phyloP scores from a whole-genome alignment of 257 asterid species.

The Mitragyna speciosa region DNA sequence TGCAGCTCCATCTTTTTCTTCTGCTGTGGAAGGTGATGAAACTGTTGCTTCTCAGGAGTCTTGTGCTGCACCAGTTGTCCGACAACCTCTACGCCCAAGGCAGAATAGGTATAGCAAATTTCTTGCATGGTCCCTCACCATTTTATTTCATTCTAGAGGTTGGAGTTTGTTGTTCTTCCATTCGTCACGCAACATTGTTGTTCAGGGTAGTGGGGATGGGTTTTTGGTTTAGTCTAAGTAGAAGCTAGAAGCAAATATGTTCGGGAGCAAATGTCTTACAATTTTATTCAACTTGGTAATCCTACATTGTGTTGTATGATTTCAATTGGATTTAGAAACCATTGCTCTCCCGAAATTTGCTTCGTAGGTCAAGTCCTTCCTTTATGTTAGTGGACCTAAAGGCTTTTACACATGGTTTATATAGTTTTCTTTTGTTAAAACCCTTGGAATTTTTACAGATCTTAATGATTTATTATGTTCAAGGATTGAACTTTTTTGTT shows the following conservation, averaged over 20 bases:
- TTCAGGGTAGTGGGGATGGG: neutral
- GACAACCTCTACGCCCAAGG: constrained; percentile 53
- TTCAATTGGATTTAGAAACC: neutral
- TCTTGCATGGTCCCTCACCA: neutral
- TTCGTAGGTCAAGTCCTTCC: too few relatives aligned
- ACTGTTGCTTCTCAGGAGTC: constrained; percentile 49
- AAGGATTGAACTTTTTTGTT: too few relatives aligned
- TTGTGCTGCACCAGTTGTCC: constrained; percentile 33
- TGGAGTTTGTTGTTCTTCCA: neutral
- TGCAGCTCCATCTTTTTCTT: constrained; percentile 57
- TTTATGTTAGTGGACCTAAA: too few relatives aligned
- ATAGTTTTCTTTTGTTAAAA: neutral
- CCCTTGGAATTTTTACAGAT: neutral
- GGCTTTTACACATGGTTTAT: neutral
- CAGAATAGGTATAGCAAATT: constrained; percentile 59
- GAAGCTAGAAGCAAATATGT: neutral
- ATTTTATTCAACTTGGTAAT: neutral
- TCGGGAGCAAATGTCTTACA: neutral
- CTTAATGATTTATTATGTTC: too few relatives aligned
- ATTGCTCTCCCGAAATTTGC: neutral
- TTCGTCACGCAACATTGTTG: neutral
- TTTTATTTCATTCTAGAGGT: neutral
- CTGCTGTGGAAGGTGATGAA: constrained; percentile 69
- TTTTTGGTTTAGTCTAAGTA: neutral
- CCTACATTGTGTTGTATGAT: neutral